phyloP scores from a whole-genome alignment of 2,329 filamentous ascomycete genomes.

The Pseudopyrenochaeta lycopersici region DNA sequence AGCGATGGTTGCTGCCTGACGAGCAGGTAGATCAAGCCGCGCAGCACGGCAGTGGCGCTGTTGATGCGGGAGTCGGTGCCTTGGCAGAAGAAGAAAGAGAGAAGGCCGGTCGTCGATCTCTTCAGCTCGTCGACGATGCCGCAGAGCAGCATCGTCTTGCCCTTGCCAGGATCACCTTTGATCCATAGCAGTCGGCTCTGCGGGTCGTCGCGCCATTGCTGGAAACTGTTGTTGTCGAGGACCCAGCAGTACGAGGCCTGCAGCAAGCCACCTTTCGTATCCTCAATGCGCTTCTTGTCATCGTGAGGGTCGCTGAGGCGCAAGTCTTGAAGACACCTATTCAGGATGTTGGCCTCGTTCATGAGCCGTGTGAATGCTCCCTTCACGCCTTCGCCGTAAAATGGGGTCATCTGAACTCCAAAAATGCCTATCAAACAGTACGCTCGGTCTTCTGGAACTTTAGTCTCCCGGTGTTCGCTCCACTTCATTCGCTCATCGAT shows the following conservation, averaged over 20 bases:
- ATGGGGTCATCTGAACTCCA: background rate
- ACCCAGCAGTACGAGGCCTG: slow-evolving; percentile 25
- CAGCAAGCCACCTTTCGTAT: slow-evolving; percentile 14
- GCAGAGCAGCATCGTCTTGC: too few relatives aligned
- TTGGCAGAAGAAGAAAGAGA: too few relatives aligned
- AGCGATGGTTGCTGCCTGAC: slow-evolving; percentile 46
- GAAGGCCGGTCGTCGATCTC: slow-evolving; percentile 9
- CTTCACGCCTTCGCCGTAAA: background rate
- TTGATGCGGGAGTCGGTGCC: too few relatives aligned
- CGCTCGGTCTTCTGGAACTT: too few relatives aligned
- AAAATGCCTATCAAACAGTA: too few relatives aligned
- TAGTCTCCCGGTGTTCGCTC: background rate
- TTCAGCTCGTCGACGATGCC: slow-evolving; percentile 41
- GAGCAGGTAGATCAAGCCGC: slow-evolving; percentile 55
- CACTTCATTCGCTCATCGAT: background rate
- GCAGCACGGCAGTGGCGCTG: too few relatives aligned
- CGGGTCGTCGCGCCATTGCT: slow-evolving; percentile 29
- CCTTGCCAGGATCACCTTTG: too few relatives aligned
- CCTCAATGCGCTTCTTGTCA: too few relatives aligned
- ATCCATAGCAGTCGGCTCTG: slow-evolving; percentile 49
- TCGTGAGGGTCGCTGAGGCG: background rate
- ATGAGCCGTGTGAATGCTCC: too few relatives aligned
- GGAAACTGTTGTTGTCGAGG: slow-evolving; percentile 27
- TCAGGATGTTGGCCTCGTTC: too few relatives aligned
- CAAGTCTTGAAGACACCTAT: slow-evolving; percentile 16